These are phyloP conservation scores for Candolleomyces aberdarensis DNA, from an alignment of 768 basidiomycete genomes.

Conservation along the genomic window DNA sequence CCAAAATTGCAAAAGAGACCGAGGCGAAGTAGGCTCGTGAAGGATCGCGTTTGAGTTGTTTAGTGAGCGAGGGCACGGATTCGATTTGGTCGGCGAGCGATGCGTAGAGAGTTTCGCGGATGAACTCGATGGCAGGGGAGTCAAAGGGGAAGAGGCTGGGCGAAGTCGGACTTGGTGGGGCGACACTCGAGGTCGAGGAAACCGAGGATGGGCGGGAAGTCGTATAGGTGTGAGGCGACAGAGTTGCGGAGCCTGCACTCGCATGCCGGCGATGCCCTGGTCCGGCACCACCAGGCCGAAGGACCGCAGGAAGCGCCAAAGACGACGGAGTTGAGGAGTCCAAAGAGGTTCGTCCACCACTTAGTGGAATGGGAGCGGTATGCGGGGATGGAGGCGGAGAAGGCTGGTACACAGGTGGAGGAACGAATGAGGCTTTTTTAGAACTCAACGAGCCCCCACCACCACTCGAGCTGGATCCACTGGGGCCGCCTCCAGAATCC, in stretches of 20 bases:
- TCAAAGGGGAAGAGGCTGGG: conserved; percentile 42
- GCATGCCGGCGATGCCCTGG: background rate
- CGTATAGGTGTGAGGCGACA: conserved; percentile 13
- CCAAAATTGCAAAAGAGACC: conserved; percentile 69
- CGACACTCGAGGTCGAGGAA: conserved; percentile 7
- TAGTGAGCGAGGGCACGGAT: conserved; percentile 48
- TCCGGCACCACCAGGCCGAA: conserved; percentile 13
- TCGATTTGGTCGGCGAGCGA: conserved; percentile 70
- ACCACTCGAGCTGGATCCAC: conserved; percentile 27
- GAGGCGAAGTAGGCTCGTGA: conserved; percentile 77
- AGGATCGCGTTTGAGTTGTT: conserved; percentile 60
- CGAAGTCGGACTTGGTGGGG: conserved; percentile 24
- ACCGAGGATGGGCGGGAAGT: conserved; percentile 22
- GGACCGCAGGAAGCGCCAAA: conserved; percentile 18
- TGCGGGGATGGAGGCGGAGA: conserved; percentile 23
- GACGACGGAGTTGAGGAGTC: conserved; percentile 11
- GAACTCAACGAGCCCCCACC: background rate
- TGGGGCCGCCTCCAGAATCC: conserved; percentile 49
- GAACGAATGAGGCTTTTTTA: conserved; percentile 59
- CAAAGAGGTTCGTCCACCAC: conserved; percentile 6
- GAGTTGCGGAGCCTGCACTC: background rate
- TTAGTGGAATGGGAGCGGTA: conserved; percentile 4
- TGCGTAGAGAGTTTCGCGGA: conserved; percentile 86
- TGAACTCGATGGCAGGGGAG: conserved; percentile 68
- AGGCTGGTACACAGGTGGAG: conserved; percentile 64